Evolutionary conservation across 352 stramenopile species (phyloP).

Genomic region (Pythium coloratum): DNA sequence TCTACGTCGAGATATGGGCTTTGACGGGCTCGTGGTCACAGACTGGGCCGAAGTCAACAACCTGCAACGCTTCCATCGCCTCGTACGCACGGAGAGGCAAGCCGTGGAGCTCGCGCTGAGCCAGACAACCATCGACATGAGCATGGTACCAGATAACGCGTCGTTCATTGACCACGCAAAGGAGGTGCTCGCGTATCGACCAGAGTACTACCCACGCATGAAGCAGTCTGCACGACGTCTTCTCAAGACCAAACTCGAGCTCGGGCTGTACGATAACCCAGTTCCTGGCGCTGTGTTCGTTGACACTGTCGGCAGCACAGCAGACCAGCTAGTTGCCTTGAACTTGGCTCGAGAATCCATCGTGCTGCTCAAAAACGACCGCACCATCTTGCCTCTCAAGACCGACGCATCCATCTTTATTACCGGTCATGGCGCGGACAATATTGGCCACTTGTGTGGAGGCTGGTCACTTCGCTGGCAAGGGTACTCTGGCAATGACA

Average conservation of each 20-base stretch:
- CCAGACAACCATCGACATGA: constrained; percentile 82
- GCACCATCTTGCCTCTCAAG: constrained; percentile 48
- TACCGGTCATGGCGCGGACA: constrained; percentile 64
- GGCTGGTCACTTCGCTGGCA: constrained; percentile 87
- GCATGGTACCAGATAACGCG: constrained; percentile 53
- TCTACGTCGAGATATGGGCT: constrained; percentile 59
- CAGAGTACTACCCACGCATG: constrained; percentile 12
- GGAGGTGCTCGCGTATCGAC: constrained; percentile 22
- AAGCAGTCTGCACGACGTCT: constrained; percentile 25
- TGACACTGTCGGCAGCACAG: constrained; percentile 15
- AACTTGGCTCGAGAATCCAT: constrained; percentile 36
- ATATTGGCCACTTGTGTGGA: constrained; percentile 70
- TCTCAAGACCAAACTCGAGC: constrained; percentile 29
- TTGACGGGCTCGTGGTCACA: constrained; percentile 73
- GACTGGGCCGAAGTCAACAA: constrained; percentile 86
- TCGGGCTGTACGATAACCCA: constrained; percentile 25
- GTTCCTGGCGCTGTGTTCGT: constrained; percentile 23
- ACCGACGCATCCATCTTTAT: constrained; percentile 49
- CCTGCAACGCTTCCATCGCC: constrained; percentile 56
- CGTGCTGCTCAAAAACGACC: constrained; percentile 82
- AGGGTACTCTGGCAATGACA: constrained; percentile 27
- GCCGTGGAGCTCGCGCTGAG: constrained; percentile 46
- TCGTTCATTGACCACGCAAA: constrained; percentile 32
- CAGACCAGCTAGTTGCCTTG: constrained; percentile 17
- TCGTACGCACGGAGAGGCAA: constrained; percentile 35